Evolutionary conservation across 768 basidiomycete species (phyloP), one percentile per base, ranked within the genome.

Genomic region (Auricularia sp.): DNA sequence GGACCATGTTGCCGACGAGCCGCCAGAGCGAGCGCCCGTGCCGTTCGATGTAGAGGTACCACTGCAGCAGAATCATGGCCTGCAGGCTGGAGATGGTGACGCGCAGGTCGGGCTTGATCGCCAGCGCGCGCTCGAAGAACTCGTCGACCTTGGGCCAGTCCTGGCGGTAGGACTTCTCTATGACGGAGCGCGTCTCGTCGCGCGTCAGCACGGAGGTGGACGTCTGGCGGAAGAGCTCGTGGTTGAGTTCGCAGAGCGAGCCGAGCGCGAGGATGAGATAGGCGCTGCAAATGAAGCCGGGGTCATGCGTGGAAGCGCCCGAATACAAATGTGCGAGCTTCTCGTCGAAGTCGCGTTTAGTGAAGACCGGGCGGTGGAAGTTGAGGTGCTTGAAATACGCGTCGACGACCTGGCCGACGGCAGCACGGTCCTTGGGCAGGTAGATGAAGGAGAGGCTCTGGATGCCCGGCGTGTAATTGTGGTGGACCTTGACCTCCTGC

Each of bases 21-120:
- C 92, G 88, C 92, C 92, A 94, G 2, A 94, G 78, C 1, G 89
- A 88, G 68, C 90, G 85, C n/a, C 91, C 91, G 82, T 92, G 90
- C 68, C 91, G 85, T 91, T 94, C 92, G 24, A 87, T 91, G 70
- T 93, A 94, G 24, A 94, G 81, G 74, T 93, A 92, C 92, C 90
- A 93, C 64, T 94, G 92, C 59, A 93, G 74, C 5, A 94, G 75
- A 33, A 92, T 91, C 63, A 94, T 80, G 0, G 92, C 89, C 73
- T 94, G 92, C 66, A 94, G 75, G 71, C 89, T 90, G 4, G 87
- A 85, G 54, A 92, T 83, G 3, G 90, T 91, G 71, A 92, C 90
- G 10, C 88, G 84, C 54, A 94, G 77, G 67, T 94, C 89, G 8
- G 90, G 89, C 72, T 94, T 92, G 68, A 91, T 81, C 21, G 82